phyloP scores from a whole-genome alignment of 306 rosid species.

The Glycine tomentella region DNA sequence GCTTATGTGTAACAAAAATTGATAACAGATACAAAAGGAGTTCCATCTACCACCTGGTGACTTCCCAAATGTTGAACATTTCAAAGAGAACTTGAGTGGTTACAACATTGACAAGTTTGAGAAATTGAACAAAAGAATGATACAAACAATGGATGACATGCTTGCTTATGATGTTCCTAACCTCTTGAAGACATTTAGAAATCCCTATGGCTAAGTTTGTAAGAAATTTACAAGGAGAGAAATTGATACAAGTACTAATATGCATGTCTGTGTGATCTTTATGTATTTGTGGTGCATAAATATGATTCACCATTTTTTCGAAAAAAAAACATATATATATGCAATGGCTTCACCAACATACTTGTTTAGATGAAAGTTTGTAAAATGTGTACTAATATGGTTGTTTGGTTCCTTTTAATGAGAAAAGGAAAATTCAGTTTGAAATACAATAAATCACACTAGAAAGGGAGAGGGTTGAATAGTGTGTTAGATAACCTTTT shows the following conservation, averaged over 20 bases:
- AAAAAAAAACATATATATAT: not conserved
- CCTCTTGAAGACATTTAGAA: conserved; percentile 77
- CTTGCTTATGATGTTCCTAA: conserved; percentile 90
- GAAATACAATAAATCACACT: too few species aligned
- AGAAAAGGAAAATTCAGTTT: not conserved
- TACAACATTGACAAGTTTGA: conserved; percentile 85
- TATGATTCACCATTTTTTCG: not conserved
- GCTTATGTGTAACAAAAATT: not conserved
- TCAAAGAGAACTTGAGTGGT: conserved; percentile 66
- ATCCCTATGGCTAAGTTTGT: conserved; percentile 71
- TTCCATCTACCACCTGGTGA: conserved; percentile 91
- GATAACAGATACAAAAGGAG: conserved; percentile 80
- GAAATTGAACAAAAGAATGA: conserved; percentile 78
- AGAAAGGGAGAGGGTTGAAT: too few species aligned
- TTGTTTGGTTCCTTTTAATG: too few species aligned
- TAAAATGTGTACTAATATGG: not conserved
- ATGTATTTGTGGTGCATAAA: conserved; percentile 1
- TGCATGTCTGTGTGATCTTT: not conserved
- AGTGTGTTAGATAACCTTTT: too few species aligned
- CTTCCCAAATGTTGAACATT: conserved; percentile 82
- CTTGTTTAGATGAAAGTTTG: not conserved
- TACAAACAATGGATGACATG: conserved; percentile 91
- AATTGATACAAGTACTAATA: not conserved
- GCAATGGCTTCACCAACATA: not conserved
- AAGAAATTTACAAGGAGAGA: not conserved